Conservation (phyloP, 768 basidiomycete genomes). For the Kwoniella botswanensis region DNA sequence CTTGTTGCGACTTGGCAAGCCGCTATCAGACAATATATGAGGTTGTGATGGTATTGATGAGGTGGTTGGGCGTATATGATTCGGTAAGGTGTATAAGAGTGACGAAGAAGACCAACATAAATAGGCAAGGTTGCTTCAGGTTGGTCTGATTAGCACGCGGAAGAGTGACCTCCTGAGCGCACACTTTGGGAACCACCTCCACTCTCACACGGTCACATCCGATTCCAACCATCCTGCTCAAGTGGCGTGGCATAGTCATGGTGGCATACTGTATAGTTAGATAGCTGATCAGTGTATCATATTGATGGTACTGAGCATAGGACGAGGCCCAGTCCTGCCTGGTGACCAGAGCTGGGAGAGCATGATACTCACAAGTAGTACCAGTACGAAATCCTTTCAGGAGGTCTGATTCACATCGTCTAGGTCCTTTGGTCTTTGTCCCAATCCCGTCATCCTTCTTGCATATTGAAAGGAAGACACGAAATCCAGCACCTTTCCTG, state of each 20-base stretch:
- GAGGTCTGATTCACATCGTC: background rate
- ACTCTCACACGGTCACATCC: constrained; percentile 21
- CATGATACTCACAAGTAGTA: background rate
- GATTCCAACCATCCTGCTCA: background rate
- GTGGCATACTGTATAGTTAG: too few species aligned
- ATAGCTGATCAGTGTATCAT: too few species aligned
- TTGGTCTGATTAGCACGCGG: too few species aligned
- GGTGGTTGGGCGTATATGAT: background rate
- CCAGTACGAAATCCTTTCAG: background rate
- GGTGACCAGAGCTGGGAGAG: background rate
- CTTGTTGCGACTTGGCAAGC: background rate
- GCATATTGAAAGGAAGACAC: background rate
- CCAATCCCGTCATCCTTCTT: background rate
- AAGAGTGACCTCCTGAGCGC: too few species aligned
- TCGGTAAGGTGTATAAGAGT: background rate
- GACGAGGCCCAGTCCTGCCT: background rate
- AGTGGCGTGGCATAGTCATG: constrained; percentile 5
- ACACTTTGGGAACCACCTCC: constrained; percentile 10
- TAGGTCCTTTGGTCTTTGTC: constrained; percentile 7
- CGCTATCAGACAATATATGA: too few species aligned
- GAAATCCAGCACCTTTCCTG: background rate
- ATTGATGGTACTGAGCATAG: too few species aligned
- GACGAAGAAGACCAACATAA: background rate
- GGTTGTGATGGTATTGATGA: background rate
- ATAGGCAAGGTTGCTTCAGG: background rate